Evolutionary conservation across 2,329 filamentous ascomycete species (phyloP).

Genomic region (Rosellinia necatrix): DNA sequence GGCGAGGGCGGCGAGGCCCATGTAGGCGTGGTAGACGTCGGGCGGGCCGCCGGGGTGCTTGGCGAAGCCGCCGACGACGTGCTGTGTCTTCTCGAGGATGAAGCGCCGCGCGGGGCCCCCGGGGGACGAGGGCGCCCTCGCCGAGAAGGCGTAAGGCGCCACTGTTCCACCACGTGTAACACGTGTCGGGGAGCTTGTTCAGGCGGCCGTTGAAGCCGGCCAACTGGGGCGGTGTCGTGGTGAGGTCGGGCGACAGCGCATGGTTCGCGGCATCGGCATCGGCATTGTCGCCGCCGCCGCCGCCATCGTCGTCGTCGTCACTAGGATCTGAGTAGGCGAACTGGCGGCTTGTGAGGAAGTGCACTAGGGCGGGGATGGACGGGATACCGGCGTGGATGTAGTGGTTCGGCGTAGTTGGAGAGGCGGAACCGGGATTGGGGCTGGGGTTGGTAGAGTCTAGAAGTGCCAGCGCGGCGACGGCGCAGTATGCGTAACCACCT

Average conservation of each 20-base stretch:
- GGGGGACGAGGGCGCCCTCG: conserved; percentile 61
- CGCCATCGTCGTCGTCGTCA: conserved; percentile 50
- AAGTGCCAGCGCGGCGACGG: conserved; percentile 75
- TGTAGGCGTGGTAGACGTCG: conserved; percentile 86
- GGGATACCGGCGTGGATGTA: conserved; percentile 48
- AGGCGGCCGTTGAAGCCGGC: conserved; percentile 84
- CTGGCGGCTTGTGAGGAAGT: conserved; percentile 68
- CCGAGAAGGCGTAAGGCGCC: conserved; percentile 69
- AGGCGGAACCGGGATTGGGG: no score
- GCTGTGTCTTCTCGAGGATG: conserved; percentile 83
- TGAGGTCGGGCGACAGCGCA: conserved; percentile 40
- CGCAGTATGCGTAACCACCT: conserved; percentile 93
- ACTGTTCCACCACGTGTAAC: conserved; percentile 91
- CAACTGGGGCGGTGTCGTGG: conserved; percentile 33
- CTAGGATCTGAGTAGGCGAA: conserved; percentile 56
- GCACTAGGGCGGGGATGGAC: conserved; percentile 44
- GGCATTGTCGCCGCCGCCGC: conserved; percentile 49
- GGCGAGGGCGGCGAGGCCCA: conserved; percentile 80
- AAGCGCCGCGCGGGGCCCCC: conserved; percentile 71
- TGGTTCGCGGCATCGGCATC: conserved; percentile 48
- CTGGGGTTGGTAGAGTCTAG: conserved; percentile 63
- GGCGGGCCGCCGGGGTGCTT: conserved; percentile 71
- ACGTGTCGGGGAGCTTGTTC: conserved; percentile 93
- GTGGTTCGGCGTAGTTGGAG: conserved; percentile 36
- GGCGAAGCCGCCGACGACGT: conserved; percentile 81